A percentile compares a stretch with the other conserved stretches of the same genome.
phyloP scores from a whole-genome alignment of 2,329 filamentous ascomycete genomes.

The Xylariaceae sp. region DNA sequence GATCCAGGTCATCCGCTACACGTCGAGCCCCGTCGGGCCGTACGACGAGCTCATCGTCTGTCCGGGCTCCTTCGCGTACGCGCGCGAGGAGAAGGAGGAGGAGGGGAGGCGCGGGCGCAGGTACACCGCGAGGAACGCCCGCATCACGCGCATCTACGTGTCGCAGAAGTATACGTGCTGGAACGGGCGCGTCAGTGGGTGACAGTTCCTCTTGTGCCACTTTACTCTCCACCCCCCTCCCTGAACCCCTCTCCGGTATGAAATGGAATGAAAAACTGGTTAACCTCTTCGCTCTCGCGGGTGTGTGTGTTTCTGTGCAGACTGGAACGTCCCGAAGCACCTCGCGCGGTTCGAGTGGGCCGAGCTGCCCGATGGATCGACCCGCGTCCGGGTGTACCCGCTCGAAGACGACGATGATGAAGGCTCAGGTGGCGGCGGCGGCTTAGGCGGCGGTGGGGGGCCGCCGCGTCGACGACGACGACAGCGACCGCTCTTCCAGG shows the following conservation, averaged over 20 bases:
- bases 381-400: constrained; percentile 37
- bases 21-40: constrained; percentile 41
- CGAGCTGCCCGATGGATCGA: constrained; percentile 26
- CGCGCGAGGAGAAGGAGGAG: constrained; percentile 24
- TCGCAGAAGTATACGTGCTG: constrained; percentile 44
- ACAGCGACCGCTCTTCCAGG: constrained; percentile 39
- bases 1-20: constrained; percentile 44
- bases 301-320: too few species aligned
- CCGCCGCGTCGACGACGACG: too few species aligned
- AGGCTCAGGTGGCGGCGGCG: constrained; percentile 25
- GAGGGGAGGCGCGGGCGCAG: constrained; percentile 13
- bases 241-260: too few species aligned
- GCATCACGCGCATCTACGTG: constrained; percentile 48
- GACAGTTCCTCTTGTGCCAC: too few species aligned
- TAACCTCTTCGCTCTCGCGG: too few species aligned
- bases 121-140: constrained; percentile 27
- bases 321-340: constrained; percentile 51
- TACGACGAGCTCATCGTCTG: constrained; percentile 46
- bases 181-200: constrained; percentile 43
- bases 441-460: too few species aligned
- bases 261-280: too few species aligned
- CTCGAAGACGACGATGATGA: constrained; percentile 18
- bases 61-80: constrained; percentile 38
- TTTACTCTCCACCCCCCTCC: too few species aligned
- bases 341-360: constrained; percentile 43